Evolutionary conservation across 75 land plant genomes (phyloP), one percentile per base, ranked within the genome.

Genomic region (Adiantum capillusveneris): DNA sequence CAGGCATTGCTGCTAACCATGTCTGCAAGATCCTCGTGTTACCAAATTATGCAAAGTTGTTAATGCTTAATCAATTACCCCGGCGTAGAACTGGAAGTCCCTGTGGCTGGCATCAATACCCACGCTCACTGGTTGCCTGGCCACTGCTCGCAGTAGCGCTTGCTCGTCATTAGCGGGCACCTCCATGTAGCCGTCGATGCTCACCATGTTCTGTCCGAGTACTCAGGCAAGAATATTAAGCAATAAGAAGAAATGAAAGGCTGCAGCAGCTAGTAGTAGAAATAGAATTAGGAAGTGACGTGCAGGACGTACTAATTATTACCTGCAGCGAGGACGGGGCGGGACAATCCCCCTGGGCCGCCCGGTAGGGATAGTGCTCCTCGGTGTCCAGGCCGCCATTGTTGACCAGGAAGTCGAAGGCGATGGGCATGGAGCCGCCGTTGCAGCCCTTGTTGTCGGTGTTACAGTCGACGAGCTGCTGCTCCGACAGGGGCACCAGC

Each of bases 51-150:
- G n/a, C n/a, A n/a, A n/a, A n/a, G n/a, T n/a, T n/a, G n/a, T n/a
- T n/a, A n/a, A n/a, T n/a, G n/a, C n/a, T n/a, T n/a, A n/a, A n/a
- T n/a, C n/a, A 22, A 5, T 51, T 62, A 82, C 95, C 86, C 69
- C 70, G 25, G 84, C 78, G 67, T 89, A 89, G 28, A 86, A 59
- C 52, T 86, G 95, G 27, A 86, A 82, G 49, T 75, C 57, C 49
- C 70, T 63, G 31, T 74, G 83, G 29, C 90, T 81, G 16, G 93
- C 95, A 58, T 78, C 85, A 48, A 89, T 77, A 13, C 90, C 95
- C 5, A 86, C 95, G 61, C 95, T 86, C 1, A 86, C 78, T 29
- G 95, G 95, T 52, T 89, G 95, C 7, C 49, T 48, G 25, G 79
- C 87, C 20, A 89, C 91, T 19, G 85, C 90, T 65, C 78, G 65